Base-by-base conservation (phyloP, 2,329 filamentous ascomycete species). In the Daldinia eschscholtzii region DNA sequence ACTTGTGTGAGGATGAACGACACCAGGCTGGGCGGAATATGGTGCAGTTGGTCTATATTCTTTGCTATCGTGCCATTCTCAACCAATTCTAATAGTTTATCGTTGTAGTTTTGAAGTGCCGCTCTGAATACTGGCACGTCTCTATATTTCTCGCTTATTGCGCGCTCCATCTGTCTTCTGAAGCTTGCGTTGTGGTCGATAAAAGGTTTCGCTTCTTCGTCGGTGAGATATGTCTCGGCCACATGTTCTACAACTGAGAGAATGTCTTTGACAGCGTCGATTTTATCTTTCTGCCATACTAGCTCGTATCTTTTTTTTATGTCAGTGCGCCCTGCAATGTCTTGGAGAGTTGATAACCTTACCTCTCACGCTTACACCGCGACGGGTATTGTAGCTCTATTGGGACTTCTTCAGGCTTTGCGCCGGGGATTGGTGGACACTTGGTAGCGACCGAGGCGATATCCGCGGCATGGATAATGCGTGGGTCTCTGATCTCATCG, bases 331-430 rank as follows among this genome's bases (percentile, higher is more conserved):
- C 63, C 53, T 56, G 68, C 39, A 61, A 61, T 44, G 53, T 46
- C 60, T 52, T 41, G 28, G 30, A 28, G 28, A 59, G 28, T 20
- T 67, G 46, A 13, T 26, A 53, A 30, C 46, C 81, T 75, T 83
- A 92, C 89, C 86, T 88, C 80, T 96, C 93, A 60, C 87, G 87
- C 57, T 86, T 85, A 63, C 89, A 87, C 69, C 86, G 83, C 79
- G 93, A 94, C 9, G 96, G 95, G 80, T 98, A 98, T 79, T 96
- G 92, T 73, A 98, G 82, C 76, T 90, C 84, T 66, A 97, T 87
- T 10, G 80, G 82, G 6, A 89, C 84, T 65, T 88, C 85, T 65
- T 88, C 83, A 55, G 83, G 80, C 55, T 81, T 80, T 2, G 84
- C 81, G 42, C 83, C 83, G 66, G 87, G 81, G 12, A 84, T 83